Evolutionary conservation across 2,329 filamentous ascomycete genomes (phyloP), one percentile per base, ranked within the genome.

Genomic region (Zymoseptoria brevis): DNA sequence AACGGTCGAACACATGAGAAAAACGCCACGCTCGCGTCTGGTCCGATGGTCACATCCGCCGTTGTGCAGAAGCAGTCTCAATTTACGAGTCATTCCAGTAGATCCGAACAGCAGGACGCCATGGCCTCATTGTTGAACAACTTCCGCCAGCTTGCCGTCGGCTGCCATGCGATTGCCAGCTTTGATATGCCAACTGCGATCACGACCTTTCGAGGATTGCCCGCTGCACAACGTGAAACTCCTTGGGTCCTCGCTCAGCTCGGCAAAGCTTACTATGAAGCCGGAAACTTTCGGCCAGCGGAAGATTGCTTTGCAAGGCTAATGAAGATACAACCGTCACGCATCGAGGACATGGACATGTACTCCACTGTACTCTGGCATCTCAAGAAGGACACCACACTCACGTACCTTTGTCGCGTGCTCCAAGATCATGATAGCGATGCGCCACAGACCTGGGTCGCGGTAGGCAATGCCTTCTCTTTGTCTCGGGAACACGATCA

Each of bases 351-450:
- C 70, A 96, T 97, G 92, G 94, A 99, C 72, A 87, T 97, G 41
- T 99, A 96, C 75, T 97, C 93, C 13, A 99, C 94, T 0, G 87
- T 96, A n/a, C 81, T 99, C n/a, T 99, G 95, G 94, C 92, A 96
- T 73, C 78, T 96, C 62, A 96, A 96, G 74, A 87, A 89, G 63
- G 93, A 96, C 70, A 89, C 91, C 0, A 90, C 96, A 62, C 80
- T 99, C 21, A 92, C 93, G 0, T 96, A 94, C 74, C 80, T 99
- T 26, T 90, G 93, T 0, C 93, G 97, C 69, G 90, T 95, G 68
- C 80, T 97, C 49, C 83, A 96, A 55, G 93, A 96, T 64, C 80
- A 88, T 16, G 89, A 91, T 60, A 94, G 92, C 77, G 81, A 94
- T 64, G 93, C 92, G 0, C 93, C 94, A 1, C 88, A 99, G 74